Evolutionary conservation across 768 basidiomycete genomes (phyloP).

Genomic region (Gautieria morchelliformis): DNA sequence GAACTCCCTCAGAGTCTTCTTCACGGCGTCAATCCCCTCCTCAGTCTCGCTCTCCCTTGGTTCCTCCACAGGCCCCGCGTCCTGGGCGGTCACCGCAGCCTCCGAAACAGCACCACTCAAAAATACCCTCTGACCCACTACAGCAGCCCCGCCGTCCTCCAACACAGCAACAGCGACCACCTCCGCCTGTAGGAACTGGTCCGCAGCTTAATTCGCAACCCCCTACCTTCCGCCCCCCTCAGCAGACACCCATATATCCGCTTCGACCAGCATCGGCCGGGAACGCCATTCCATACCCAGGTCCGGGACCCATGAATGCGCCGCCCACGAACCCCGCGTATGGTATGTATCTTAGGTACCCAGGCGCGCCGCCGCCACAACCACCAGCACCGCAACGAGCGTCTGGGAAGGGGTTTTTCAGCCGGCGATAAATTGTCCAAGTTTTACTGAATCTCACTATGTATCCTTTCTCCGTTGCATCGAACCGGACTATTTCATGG

Average conservation of each 20-base stretch:
- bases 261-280: not conserved
- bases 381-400: too few relatives aligned
- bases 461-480: too few relatives aligned
- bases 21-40: not conserved
- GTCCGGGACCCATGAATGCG: not conserved
- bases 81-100: not conserved
- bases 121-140: too few relatives aligned
- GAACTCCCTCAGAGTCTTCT: not conserved
- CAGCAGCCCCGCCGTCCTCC: not conserved
- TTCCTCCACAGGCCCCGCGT: not conserved
- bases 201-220: not conserved
- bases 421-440: too few relatives aligned
- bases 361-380: too few relatives aligned
- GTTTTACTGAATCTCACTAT: too few relatives aligned
- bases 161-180: not conserved
- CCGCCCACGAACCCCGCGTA: not conserved
- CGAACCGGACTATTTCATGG: too few relatives aligned
- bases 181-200: not conserved
- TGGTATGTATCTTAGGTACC: not conserved
- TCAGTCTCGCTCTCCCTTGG: not conserved
- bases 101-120: not conserved
- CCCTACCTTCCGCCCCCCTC: not conserved
- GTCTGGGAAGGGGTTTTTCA: too few relatives aligned
- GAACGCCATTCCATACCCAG: not conserved
- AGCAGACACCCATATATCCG: not conserved